These are phyloP conservation scores for Paramecium octaurelia DNA, from an alignment of 73 alveolate species.

Conservation along the genomic window DNA sequence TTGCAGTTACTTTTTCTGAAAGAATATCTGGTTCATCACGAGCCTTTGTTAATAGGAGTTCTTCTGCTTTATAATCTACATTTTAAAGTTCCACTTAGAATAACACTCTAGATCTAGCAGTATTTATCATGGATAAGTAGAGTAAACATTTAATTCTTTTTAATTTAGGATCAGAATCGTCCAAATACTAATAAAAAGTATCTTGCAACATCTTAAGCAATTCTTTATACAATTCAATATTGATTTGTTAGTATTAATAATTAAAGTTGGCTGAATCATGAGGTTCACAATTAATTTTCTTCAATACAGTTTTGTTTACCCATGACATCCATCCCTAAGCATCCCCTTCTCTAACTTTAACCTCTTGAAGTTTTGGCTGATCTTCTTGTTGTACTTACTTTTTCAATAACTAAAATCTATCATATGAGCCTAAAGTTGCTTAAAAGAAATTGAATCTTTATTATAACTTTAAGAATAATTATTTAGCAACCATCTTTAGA, in stretches of 20 bases:
- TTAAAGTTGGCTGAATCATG: background rate
- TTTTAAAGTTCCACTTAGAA: background rate
- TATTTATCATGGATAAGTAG: background rate
- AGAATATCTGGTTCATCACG: background rate
- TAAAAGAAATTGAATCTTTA: background rate
- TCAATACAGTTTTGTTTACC: background rate
- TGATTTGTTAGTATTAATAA: background rate
- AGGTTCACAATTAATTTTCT: background rate
- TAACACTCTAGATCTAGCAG: background rate
- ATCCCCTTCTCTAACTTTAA: background rate
- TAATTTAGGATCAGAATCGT: background rate
- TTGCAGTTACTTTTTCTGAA: background rate
- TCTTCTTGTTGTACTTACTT: background rate
- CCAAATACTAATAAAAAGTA: background rate
- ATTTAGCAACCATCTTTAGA: background rate
- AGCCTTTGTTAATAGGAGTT: background rate
- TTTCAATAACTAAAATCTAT: background rate
- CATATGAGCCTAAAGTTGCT: background rate
- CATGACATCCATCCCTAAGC: background rate
- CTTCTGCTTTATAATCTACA: background rate
- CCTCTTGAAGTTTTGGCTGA: background rate
- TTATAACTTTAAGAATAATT: background rate
- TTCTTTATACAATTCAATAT: background rate
- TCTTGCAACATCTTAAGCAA: background rate
- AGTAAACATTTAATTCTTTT: background rate